Conservation (phyloP, 2,329 filamentous ascomycete species). For the Aspergillus brasiliensis region DNA sequence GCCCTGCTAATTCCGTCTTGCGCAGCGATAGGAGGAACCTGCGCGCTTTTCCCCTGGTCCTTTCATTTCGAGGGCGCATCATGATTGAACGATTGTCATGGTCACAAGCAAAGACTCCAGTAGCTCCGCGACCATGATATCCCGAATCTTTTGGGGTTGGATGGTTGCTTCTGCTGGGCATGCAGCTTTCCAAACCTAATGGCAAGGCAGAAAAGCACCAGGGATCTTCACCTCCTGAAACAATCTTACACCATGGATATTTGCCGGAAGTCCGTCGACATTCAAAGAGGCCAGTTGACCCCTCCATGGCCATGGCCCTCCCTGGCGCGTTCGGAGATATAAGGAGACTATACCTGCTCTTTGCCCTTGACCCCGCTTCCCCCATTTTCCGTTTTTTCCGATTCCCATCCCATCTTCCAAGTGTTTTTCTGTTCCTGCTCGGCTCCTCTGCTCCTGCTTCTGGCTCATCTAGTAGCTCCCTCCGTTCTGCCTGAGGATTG, state of each 20-base stretch:
- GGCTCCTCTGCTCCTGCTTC: neutral
- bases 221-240: slow-evolving; percentile 12
- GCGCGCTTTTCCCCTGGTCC: slow-evolving; percentile 4
- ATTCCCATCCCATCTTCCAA: neutral
- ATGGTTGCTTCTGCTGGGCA: slow-evolving; percentile 1
- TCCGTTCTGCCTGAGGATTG: neutral
- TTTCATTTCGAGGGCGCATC: slow-evolving; percentile 1
- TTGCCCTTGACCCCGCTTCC: neutral
- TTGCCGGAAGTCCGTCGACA: slow-evolving; percentile 8
- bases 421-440: neutral
- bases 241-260: slow-evolving; percentile 4
- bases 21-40: neutral
- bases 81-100: neutral
- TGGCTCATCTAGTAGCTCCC: neutral
- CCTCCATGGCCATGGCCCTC: slow-evolving; percentile 3
- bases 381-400: neutral
- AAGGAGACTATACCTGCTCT: slow-evolving; percentile 6
- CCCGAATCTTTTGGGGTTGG: slow-evolving; percentile 1
- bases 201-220: slow-evolving; percentile 11
- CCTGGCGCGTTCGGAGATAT: slow-evolving; percentile 1
- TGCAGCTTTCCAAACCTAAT: slow-evolving; percentile 11
- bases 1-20: neutral
- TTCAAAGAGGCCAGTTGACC: slow-evolving; percentile 7
- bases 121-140: neutral
- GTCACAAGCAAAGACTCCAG: neutral